Percentiles rank a stretch among this genome's conserved stretches.
These are phyloP conservation scores for Pyrenula aspistea DNA, from an alignment of 495 filamentous ascomycete species.

Conservation along the genomic window DNA sequence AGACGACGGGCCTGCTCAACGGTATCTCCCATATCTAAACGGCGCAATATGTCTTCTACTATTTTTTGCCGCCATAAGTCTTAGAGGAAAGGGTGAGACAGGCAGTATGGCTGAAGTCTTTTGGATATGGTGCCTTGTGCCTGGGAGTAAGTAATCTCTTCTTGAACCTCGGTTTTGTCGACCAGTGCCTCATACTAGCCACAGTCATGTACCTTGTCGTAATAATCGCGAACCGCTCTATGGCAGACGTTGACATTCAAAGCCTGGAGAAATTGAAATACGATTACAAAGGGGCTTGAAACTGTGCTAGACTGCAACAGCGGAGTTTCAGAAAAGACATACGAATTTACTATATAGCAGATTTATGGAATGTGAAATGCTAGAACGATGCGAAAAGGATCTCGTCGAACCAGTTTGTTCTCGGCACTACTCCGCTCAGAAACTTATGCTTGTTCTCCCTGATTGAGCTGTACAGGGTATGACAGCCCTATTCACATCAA, in stretches of 20 bases:
- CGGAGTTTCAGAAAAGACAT: no score
- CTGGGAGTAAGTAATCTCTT: slow-evolving; percentile 4
- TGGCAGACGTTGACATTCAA: slow-evolving; percentile 32
- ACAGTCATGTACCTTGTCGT: slow-evolving; percentile 26
- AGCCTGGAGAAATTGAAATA: slow-evolving; percentile 35
- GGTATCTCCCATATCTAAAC: slow-evolving; percentile 9
- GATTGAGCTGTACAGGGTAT: no score
- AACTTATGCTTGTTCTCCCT: no score
- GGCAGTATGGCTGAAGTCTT: slow-evolving; percentile 9
- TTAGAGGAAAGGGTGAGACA: slow-evolving; percentile 2
- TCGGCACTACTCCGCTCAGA: no score
- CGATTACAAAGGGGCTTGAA: slow-evolving; percentile 37
- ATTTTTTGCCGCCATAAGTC: slow-evolving; percentile 5
- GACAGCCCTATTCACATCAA: neutral
- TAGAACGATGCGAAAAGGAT: no score
- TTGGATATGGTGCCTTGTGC: slow-evolving; percentile 13
- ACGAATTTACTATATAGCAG: no score
- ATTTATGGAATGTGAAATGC: no score
- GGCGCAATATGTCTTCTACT: slow-evolving; percentile 9
- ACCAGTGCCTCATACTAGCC: neutral
- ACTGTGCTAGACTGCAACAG: neutral
- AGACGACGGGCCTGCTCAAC: slow-evolving; percentile 5
- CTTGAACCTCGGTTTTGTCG: neutral
- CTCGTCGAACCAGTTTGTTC: no score
- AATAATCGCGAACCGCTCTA: slow-evolving; percentile 21